phyloP scores from a whole-genome alignment of 2,329 filamentous ascomycete species.

The Gremmenia infestans region DNA sequence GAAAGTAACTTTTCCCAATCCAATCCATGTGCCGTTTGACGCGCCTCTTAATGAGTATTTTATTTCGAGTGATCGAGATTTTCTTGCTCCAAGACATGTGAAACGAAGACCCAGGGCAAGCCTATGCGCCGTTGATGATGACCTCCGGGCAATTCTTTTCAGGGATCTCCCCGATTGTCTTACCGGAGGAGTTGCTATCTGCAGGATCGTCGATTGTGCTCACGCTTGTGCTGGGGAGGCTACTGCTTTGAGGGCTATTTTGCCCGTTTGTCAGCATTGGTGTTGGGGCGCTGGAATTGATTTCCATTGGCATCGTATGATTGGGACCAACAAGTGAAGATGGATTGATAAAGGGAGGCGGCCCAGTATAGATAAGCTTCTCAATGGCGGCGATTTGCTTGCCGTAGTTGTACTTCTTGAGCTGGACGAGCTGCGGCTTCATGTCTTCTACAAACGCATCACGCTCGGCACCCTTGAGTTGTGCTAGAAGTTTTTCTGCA shows the following conservation, averaged over 20 bases:
- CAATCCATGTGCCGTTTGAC: constrained; percentile 14
- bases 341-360: constrained; percentile 14
- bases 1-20: constrained; percentile 21
- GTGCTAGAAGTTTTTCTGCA: constrained; percentile 73
- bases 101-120: constrained; percentile 2
- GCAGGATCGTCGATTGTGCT: constrained; percentile 38
- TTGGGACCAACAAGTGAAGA: constrained; percentile 21
- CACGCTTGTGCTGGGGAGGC: constrained; percentile 57
- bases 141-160: constrained; percentile 24
- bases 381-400: constrained; percentile 65
- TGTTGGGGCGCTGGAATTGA: constrained; percentile 53
- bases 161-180: constrained; percentile 15
- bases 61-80: constrained; percentile 12
- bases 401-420: constrained; percentile 60
- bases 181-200: constrained; percentile 19
- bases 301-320: constrained; percentile 36
- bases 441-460: constrained; percentile 58
- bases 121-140: constrained; percentile 25
- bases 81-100: constrained; percentile 4
- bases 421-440: constrained; percentile 52
- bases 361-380: constrained; percentile 41
- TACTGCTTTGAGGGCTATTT: constrained; percentile 64
- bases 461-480: constrained; percentile 56
- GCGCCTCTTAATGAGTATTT: constrained; percentile 17
- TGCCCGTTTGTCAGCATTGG: constrained; percentile 64